Base-by-base conservation (phyloP, 2,329 filamentous ascomycete species). In the Lasiodiplodia sp. region DNA sequence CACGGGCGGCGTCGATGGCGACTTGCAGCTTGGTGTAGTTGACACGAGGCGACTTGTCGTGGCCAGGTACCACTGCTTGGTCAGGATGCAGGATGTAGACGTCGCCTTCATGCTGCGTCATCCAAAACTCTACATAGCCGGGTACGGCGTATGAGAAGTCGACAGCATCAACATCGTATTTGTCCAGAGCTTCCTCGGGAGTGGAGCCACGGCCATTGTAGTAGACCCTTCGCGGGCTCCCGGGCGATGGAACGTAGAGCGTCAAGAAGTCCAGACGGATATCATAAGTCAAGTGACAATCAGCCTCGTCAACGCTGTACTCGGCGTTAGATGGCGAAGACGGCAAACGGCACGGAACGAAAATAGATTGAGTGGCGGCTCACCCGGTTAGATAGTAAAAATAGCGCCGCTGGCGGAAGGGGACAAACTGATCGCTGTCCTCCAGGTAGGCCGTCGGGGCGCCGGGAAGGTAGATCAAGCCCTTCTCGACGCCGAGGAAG, bases 1-100 rank as follows among this genome's bases (percentile, higher is more conserved):
- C 90, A 23, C 95, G 90, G 12, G 91, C 89, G 58, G 88, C 84
- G 76, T 97, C 90, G 81, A 97, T 94, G 57, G 92, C 92, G 1
- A 86, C 86, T 71, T 86, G 86, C 11, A 97, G 84, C 11, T 79
- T 81, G 16, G 77, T 76, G 53, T 79, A 78, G 77, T 91, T 84
- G 71, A 89, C 58, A 38, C 68, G 66, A 6, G 66, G 66, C 10
- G 47, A 56, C 14, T 49, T 63, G 51, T 63, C 56, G 8, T 55
- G 57, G 21, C 57, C 56, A n/a, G 44, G 56, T 14, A 31, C 25
- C 3, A 55, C 60, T 4, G 34, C 60, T 31, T 72, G 69, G 21
- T 69, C 62, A 3, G 71, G 62, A 70, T 79, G 75, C 73, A 83
- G 72, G 70, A 82, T 70, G 72, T 79, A 81, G 12, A 79, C 60